Conservation (phyloP, 148 eudicot genomes). For the Rhododendron simsii region DNA sequence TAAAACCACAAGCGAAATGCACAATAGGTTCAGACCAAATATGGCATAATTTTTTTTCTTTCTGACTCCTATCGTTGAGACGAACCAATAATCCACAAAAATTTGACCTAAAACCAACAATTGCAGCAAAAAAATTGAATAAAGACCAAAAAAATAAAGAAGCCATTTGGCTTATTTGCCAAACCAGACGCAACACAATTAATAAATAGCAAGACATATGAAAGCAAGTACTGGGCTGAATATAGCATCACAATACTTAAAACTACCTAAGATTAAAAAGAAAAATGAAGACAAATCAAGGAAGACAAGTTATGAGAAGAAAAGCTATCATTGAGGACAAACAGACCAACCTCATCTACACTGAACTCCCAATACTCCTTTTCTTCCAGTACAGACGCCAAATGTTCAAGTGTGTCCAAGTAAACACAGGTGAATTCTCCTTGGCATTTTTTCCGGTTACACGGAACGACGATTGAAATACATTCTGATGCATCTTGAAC, state of each 20-base stretch:
- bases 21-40: neutral
- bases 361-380: conserved; percentile 68
- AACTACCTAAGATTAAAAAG: neutral
- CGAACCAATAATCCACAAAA: neutral
- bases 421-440: conserved; percentile 39
- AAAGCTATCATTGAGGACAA: neutral
- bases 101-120: neutral
- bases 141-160: too few relatives aligned
- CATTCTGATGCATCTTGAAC: conserved; percentile 17
- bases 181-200: neutral
- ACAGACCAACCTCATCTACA: conserved; percentile 50
- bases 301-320: conserved; percentile 6
- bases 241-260: neutral
- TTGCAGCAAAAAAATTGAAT: neutral
- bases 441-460: conserved; percentile 28
- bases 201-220: neutral
- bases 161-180: neutral
- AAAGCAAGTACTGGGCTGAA: neutral
- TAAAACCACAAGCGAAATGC: neutral
- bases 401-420: conserved; percentile 41
- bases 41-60: neutral
- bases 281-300: neutral
- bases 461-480: conserved; percentile 11
- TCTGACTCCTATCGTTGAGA: neutral
- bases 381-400: conserved; percentile 42